Base-by-base conservation (phyloP, 768 basidiomycete genomes). In the Lyophyllum atratum region DNA sequence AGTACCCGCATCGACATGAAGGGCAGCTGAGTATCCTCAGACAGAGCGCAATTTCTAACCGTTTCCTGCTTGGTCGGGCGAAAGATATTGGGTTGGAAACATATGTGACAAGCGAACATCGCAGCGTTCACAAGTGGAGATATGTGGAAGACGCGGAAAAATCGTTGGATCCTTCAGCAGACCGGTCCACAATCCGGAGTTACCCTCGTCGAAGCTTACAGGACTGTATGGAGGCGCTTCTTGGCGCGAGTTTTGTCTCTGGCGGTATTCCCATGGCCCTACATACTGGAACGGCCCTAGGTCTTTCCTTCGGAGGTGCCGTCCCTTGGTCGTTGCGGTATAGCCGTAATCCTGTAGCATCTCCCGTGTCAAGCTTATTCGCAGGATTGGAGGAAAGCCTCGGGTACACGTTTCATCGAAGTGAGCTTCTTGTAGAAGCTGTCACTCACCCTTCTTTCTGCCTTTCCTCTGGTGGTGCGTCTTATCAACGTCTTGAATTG, bases 401-500 rank as follows among this genome's bases (percentile, higher is more conserved):
- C 42, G 88, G 89, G 1, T 94, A 95, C 63, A 71, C 74, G 22
- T 93, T 95, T 68, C 76, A 79, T 54, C 75, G 80, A 19, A 80
- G 82, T n/a, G 76, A 80, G 47, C 70, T 92, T 15, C 72, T 95
- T 2, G 64, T 89, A 8, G 87, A 93, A 71, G 92, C 93, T 9
- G 72, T 93, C n/a, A 93, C 91, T 0, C 94, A 96, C 66, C 89
- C 93, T 0, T 92, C 91, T 0, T 90, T 90, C 62, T 75, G 79
- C 10, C 70, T 70, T 2, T 68, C 72, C 4, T 72, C 73, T 1
- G 80, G 78, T 12, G 77, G 77, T 10, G 74, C 83, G 6, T 91
- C 90, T 2, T 95, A 95, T 70, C 89, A 96, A 59, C 83, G 94
- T 14, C 74, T 95, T 11, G 94, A 96, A 64, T 95, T 93, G 63